Conservation (phyloP, 345 rosid genomes). For the Gossypium australe region DNA sequence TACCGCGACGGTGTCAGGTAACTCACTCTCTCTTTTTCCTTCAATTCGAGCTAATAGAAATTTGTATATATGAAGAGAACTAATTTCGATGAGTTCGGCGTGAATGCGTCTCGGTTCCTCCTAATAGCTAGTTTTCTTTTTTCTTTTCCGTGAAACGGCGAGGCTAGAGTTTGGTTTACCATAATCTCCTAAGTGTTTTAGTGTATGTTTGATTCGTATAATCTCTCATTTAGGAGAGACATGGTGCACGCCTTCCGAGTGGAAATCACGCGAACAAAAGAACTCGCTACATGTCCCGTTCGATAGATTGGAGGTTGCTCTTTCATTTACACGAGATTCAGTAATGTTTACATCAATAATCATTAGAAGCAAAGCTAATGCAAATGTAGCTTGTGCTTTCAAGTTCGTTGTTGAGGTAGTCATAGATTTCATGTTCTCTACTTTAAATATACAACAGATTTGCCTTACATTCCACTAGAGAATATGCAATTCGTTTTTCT, state of each 20-base stretch:
- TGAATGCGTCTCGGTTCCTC: not conserved
- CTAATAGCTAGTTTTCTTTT: not conserved
- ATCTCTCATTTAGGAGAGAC: conserved; percentile 52
- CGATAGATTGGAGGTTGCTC: conserved; percentile 99
- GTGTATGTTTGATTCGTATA: not conserved
- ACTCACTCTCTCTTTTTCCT: conserved; percentile 5
- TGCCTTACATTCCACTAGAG: not conserved
- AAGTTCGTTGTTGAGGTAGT: conserved; percentile 94
- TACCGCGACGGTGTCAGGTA: conserved; percentile 97
- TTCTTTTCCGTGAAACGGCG: not conserved
- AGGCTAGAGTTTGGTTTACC: not conserved
- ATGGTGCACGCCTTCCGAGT: conserved; percentile 99
- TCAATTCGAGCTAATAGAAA: not conserved
- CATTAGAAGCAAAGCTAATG: conserved; percentile 82
- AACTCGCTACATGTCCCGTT: conserved; percentile 94
- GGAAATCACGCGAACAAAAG: conserved; percentile 98
- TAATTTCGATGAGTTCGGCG: not conserved
- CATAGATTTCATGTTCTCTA: not conserved
- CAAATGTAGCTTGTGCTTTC: conserved; percentile 92
- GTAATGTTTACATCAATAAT: conserved; percentile 96
- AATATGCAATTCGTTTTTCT: not conserved
- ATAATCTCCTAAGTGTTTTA: not conserved
- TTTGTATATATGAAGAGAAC: not conserved
- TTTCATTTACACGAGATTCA: conserved; percentile 89
- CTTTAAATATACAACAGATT: not conserved